These are phyloP conservation scores for Kwoniella pini DNA, from an alignment of 768 basidiomycete species.

Conservation along the genomic window DNA sequence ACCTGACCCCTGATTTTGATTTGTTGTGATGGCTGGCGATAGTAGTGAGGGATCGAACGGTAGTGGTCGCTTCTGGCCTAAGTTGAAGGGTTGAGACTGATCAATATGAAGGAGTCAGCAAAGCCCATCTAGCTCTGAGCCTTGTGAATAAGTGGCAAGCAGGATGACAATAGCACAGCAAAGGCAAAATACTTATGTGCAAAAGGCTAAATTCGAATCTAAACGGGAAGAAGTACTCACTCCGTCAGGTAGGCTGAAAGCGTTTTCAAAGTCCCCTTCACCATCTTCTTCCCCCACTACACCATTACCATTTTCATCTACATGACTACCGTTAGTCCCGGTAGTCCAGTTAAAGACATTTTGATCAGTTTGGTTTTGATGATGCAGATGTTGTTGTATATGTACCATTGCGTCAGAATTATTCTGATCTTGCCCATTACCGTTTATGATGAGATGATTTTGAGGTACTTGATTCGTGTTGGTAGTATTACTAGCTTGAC, in stretches of 20 bases:
- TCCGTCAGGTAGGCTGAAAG: conserved; percentile 28
- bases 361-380: conserved; percentile 19
- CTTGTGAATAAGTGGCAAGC: too few species aligned
- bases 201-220: not conserved
- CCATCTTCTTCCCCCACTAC: conserved; percentile 29
- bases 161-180: too few species aligned
- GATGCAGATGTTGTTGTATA: conserved; percentile 2
- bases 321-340: not conserved
- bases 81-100: conserved; percentile 7
- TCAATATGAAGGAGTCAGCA: not conserved
- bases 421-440: not conserved
- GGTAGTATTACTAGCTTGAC: not conserved
- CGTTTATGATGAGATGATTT: not conserved
- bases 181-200: too few species aligned
- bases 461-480: not conserved
- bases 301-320: conserved; percentile 15
- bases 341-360: conserved; percentile 26
- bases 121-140: too few species aligned
- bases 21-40: conserved; percentile 1
- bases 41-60: conserved; percentile 19
- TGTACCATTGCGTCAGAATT: not conserved
- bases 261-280: conserved; percentile 30
- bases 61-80: conserved; percentile 22
- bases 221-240: conserved; percentile 12
- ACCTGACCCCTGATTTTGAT: not conserved